phyloP scores from a whole-genome alignment of 2,329 filamentous ascomycete genomes.

The Exophiala lecanii-corni region DNA sequence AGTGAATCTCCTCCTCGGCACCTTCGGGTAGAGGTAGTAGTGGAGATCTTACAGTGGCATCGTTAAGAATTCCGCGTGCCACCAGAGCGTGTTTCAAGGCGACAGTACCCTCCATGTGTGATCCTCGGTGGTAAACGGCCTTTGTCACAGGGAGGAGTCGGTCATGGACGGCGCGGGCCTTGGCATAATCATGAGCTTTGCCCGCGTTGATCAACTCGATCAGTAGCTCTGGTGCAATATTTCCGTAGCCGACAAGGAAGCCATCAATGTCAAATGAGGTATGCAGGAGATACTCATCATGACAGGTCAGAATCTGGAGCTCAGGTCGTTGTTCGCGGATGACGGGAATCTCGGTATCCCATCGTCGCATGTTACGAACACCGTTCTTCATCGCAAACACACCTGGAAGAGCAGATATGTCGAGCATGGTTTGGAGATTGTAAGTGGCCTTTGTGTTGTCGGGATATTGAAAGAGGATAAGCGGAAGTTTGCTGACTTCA shows the following conservation, averaged over 20 bases:
- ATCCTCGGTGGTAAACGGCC: slow-evolving; percentile 52
- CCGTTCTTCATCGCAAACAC: slow-evolving; percentile 56
- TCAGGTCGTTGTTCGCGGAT: slow-evolving; percentile 47
- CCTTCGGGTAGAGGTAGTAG: slow-evolving; percentile 33
- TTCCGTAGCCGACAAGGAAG: background rate
- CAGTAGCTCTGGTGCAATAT: background rate
- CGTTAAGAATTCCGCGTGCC: slow-evolving; percentile 46
- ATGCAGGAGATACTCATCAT: slow-evolving; percentile 1
- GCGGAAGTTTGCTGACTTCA: slow-evolving; percentile 46
- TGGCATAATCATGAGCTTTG: slow-evolving; percentile 40
- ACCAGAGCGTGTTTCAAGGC: slow-evolving; percentile 50
- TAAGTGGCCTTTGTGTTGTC: slow-evolving; percentile 52
- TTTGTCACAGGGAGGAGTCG: slow-evolving; percentile 49
- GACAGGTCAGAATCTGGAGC: slow-evolving; percentile 44
- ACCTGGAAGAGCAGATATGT: slow-evolving; percentile 49
- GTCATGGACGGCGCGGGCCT: slow-evolving; percentile 48
- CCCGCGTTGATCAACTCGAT: background rate
- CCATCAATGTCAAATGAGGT: background rate
- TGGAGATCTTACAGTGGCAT: slow-evolving; percentile 49
- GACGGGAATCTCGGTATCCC: slow-evolving; percentile 53
- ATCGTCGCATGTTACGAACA: slow-evolving; percentile 54
- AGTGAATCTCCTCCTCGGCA: slow-evolving; percentile 1
- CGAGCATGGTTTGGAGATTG: slow-evolving; percentile 49
- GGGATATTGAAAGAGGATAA: slow-evolving; percentile 53
- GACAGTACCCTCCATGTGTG: slow-evolving; percentile 54